Evolutionary conservation across 2,329 filamentous ascomycete species (phyloP).

Genomic region (Fusarium sp.): DNA sequence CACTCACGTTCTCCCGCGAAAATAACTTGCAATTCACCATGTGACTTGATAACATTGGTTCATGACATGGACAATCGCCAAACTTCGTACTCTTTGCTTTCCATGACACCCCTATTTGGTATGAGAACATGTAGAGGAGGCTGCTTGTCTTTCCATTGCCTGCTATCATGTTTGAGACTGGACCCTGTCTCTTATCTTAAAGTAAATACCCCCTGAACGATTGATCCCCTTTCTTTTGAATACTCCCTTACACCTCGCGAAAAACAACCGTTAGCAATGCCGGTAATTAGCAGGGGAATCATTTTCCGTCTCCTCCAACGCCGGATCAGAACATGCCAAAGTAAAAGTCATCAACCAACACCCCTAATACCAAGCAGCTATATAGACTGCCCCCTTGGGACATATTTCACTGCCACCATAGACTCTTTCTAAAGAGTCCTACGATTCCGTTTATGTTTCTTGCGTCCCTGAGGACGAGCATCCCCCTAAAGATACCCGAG

Average conservation of each 20-base stretch:
- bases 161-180: background rate
- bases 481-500: conserved; percentile 37
- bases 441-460: conserved; percentile 20
- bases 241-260: conserved; percentile 33
- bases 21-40: background rate
- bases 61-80: background rate
- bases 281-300: conserved; percentile 42
- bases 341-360: conserved; percentile 35
- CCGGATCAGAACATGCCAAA: conserved; percentile 36
- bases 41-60: background rate
- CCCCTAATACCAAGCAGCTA: conserved; percentile 23
- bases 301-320: conserved; percentile 43
- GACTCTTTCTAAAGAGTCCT: conserved; percentile 23
- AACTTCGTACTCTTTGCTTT: background rate
- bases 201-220: background rate
- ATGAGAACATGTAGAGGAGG: background rate
- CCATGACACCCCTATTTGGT: background rate
- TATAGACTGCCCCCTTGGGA: background rate
- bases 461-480: conserved; percentile 12
- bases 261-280: conserved; percentile 35
- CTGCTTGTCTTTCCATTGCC: conserved; percentile 1
- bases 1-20: background rate
- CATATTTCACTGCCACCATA: background rate
- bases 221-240: background rate
- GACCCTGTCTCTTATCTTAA: background rate